phyloP scores from a whole-genome alignment of 2,329 filamentous ascomycete species.

The Cercospora sp. region DNA sequence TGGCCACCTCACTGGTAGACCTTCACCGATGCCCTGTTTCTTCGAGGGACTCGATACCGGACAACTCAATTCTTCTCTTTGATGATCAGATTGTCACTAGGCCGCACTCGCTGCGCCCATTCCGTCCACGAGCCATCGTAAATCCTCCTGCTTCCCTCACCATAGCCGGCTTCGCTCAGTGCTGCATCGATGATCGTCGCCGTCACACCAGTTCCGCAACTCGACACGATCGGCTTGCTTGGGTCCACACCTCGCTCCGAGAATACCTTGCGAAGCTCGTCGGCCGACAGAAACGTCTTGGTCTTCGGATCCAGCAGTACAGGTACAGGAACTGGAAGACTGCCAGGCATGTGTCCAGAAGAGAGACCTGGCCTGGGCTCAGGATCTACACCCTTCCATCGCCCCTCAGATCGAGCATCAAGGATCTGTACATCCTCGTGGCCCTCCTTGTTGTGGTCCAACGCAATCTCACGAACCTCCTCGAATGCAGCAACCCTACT shows the following conservation, averaged over 20 bases:
- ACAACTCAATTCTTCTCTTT: constrained; percentile 26
- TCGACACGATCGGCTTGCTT: constrained; percentile 77
- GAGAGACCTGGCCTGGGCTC: constrained; percentile 82
- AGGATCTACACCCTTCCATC: constrained; percentile 79
- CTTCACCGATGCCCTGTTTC: not conserved
- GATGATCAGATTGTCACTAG: constrained; percentile 39
- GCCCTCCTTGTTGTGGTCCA: constrained; percentile 78
- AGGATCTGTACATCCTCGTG: constrained; percentile 82
- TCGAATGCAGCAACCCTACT: constrained; percentile 77
- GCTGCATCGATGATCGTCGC: constrained; percentile 89
- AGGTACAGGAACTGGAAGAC: constrained; percentile 77
- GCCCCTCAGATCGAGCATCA: constrained; percentile 77
- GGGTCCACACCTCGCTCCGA: constrained; percentile 77
- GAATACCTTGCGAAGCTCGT: constrained; percentile 75
- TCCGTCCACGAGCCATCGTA: constrained; percentile 96
- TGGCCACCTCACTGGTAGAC: not conserved
- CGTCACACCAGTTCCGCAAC: constrained; percentile 91
- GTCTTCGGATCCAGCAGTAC: constrained; percentile 78
- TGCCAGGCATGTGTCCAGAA: constrained; percentile 89
- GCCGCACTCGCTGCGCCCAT: constrained; percentile 42
- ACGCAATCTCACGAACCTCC: constrained; percentile 74
- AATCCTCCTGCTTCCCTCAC: constrained; percentile 64
- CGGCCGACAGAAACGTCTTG: constrained; percentile 73
- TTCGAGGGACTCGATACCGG: not conserved
- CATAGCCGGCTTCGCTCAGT: constrained; percentile 74